Evolutionary conservation across 2,329 filamentous ascomycete genomes (phyloP), one percentile per base, ranked within the genome.

Genomic region (Fusarium xyrophilum): DNA sequence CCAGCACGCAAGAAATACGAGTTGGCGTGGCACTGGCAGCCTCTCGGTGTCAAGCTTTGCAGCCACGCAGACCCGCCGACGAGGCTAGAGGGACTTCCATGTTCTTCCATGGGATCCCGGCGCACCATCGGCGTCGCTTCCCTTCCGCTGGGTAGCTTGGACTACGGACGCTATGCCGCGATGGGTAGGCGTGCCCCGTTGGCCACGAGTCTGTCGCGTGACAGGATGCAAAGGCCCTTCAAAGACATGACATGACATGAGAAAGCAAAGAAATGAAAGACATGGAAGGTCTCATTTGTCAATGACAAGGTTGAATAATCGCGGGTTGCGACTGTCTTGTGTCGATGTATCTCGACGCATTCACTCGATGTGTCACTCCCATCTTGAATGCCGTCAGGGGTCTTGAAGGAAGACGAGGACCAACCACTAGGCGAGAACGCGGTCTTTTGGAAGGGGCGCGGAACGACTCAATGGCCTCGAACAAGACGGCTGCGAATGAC

Each of bases 41-140:
- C 47, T 69, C 55, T 69, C 39, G 27, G 43, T 63, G 65, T 50
- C 36, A 23, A 58, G 51, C 46, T 43, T 55, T 52, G 47, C 60
- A 66, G 67, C 65, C 67, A 67, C 65, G 13, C 10, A 30, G 58
- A 40, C 60, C 70, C 60, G 43, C 59, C 39, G 23, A 17, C 25
- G 52, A 62, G 60, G 54, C 59, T 70, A 70, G 63, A 62, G 60
- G 46, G 12, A 54, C 65, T 74, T 73, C 72, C 70, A 73, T 69
- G 60, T 52, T 65, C 42, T 73, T 71, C 68, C 50, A 72, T 69
- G 59, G 59, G 23, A 50, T 69, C 67, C 69, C 55, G 67, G 60
- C 61, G 38, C 50, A 56, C 60, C 48, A 60, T 57, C 63, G 63
- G 52, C 58, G 56, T 73, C 71, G 65, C 56, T 74, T 72, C 71